These are phyloP conservation scores for Aspergillus olivimuriae DNA, from an alignment of 495 filamentous ascomycete species.

Conservation along the genomic window DNA sequence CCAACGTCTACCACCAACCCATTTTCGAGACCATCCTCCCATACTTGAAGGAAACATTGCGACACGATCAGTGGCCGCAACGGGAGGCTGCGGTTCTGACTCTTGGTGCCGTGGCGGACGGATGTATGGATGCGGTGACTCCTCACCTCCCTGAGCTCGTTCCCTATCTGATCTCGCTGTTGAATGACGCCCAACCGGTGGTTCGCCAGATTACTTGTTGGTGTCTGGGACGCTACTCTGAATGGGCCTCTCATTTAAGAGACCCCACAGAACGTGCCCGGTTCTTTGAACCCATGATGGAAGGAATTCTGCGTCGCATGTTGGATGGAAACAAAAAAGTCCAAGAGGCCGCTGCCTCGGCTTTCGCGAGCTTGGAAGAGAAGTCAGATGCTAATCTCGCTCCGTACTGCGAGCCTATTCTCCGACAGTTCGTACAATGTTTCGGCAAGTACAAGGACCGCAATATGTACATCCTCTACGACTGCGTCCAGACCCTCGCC, in stretches of 20 bases:
- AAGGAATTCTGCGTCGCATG: constrained; percentile 90
- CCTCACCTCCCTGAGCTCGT: constrained; percentile 89
- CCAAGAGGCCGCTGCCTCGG: constrained; percentile 92
- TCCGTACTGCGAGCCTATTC: constrained; percentile 83
- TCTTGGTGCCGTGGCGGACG: constrained; percentile 90
- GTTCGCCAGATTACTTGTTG: constrained; percentile 97
- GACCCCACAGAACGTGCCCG: constrained; percentile 58
- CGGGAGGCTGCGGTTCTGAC: constrained; percentile 93
- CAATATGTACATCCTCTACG: constrained; percentile 98
- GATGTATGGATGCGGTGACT: constrained; percentile 82
- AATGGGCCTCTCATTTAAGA: constrained; percentile 78
- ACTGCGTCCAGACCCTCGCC: constrained; percentile 95
- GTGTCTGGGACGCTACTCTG: constrained; percentile 90
- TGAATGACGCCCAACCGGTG: constrained; percentile 83
- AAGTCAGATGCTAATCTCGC: constrained; percentile 74
- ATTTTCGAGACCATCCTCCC: constrained; percentile 90
- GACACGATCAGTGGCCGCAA: constrained; percentile 83
- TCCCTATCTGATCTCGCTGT: constrained; percentile 79
- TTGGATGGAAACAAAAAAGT: constrained; percentile 95
- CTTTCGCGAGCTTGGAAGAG: constrained; percentile 94
- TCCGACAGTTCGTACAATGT: constrained; percentile 85
- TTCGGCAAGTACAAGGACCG: constrained; percentile 95
- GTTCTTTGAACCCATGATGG: constrained; percentile 97
- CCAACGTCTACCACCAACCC: constrained; percentile 76
- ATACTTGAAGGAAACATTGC: constrained; percentile 85